A percentile compares a stretch with the other conserved stretches of the same genome.
Conservation (phyloP, 192 early-diverging fungal genomes). For the Nowakowskiella sp. region DNA sequence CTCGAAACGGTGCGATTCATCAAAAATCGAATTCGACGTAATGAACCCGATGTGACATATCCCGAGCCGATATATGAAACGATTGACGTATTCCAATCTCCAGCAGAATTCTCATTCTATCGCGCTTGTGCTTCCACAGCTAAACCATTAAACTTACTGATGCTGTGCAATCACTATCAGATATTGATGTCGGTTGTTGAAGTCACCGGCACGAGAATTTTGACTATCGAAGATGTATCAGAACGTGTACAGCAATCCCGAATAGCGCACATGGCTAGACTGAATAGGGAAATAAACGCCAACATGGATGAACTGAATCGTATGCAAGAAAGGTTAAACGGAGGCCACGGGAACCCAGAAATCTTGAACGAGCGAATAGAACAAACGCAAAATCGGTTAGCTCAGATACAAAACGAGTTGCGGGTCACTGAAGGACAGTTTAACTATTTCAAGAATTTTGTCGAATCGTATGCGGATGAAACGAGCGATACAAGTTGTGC, state of each 20-base stretch:
- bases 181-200: neutral
- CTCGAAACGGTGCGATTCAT: conserved; percentile 8
- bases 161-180: conserved; percentile 12
- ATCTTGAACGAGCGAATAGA: no score
- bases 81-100: neutral
- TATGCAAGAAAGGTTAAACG: no score
- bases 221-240: conserved; percentile 10
- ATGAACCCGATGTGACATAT: conserved; percentile 3
- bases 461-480: conserved; percentile 2
- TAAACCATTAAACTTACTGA: conserved; percentile 6
- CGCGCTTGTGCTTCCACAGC: neutral
- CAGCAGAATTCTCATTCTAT: conserved; percentile 4
- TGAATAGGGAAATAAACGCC: neutral
- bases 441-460: conserved; percentile 17
- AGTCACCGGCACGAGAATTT: neutral
- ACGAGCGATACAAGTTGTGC: conserved; percentile 3
- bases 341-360: no score
- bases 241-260: conserved; percentile 5
- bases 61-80: conserved; percentile 3
- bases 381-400: no score
- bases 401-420: conserved; percentile 6
- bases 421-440: conserved; percentile 8
- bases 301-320: no score
- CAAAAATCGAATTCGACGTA: conserved; percentile 3
- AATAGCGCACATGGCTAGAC: no score